Evolutionary conservation across 2,329 filamentous ascomycete species (phyloP).

Genomic region (Colletotrichum siamense): DNA sequence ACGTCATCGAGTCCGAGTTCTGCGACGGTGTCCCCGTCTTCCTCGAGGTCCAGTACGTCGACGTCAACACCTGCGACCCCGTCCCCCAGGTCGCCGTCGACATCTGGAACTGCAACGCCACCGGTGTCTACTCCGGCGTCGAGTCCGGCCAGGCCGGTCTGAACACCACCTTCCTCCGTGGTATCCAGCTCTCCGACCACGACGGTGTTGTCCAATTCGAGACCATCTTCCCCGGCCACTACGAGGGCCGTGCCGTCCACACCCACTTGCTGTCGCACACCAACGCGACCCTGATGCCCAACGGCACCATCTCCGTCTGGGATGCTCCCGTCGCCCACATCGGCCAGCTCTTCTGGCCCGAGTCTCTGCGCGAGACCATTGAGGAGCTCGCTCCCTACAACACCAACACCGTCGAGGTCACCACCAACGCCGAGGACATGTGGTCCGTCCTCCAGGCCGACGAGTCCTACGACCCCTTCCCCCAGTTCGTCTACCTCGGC

Average conservation of each 20-base stretch:
- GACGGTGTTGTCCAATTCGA: conserved; percentile 50
- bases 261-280: conserved; percentile 49
- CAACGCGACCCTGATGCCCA: conserved; percentile 36
- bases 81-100: conserved; percentile 25
- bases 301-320: conserved; percentile 36
- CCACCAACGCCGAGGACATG: conserved; percentile 56
- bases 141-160: conserved; percentile 28
- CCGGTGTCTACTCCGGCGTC: conserved; percentile 46
- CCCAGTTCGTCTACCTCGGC: conserved; percentile 64
- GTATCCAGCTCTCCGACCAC: conserved; percentile 42
- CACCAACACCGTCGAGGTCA: conserved; percentile 49
- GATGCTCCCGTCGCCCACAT: conserved; percentile 58
- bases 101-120: conserved; percentile 34
- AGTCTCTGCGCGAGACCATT: conserved; percentile 58
- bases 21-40: conserved; percentile 47
- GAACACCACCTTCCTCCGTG: conserved; percentile 38
- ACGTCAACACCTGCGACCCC: conserved; percentile 27
- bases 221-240: conserved; percentile 51
- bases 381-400: conserved; percentile 54
- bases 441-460: conserved; percentile 46
- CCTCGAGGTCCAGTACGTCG: conserved; percentile 28
- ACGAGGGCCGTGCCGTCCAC: conserved; percentile 50
- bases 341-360: conserved; percentile 70
- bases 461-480: conserved; percentile 54
- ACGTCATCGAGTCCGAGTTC: conserved; percentile 46